These are phyloP conservation scores for Blastobotrys serpentis DNA, from an alignment of 1,139 yeast genomes.

Conservation along the genomic window DNA sequence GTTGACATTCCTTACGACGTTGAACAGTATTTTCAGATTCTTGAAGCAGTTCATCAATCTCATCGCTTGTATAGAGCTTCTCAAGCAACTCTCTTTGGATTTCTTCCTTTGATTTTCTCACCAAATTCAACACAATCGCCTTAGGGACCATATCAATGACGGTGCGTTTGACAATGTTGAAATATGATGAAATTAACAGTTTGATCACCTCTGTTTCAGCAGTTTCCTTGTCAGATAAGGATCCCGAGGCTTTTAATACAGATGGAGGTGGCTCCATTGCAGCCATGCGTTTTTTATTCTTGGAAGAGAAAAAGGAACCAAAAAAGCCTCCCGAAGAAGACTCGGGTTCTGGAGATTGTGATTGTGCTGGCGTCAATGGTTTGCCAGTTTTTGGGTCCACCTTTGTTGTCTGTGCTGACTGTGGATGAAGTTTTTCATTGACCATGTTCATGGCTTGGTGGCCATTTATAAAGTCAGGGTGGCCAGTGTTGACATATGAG, in stretches of 20 bases:
- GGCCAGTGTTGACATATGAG: slow-evolving; percentile 94
- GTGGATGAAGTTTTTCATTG: slow-evolving; percentile 84
- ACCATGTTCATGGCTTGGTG: slow-evolving; percentile 94
- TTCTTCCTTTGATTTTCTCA: slow-evolving; percentile 77
- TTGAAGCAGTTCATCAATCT: slow-evolving; percentile 74
- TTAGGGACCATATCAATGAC: slow-evolving; percentile 93
- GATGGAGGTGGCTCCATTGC: slow-evolving; percentile 98
- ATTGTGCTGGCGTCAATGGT: slow-evolving; percentile 35
- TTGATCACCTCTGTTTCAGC: slow-evolving; percentile 97
- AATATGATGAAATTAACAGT: slow-evolving; percentile 84
- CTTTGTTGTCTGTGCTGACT: slow-evolving; percentile 57
- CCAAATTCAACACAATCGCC: slow-evolving; percentile 90
- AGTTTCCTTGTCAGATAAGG: slow-evolving; percentile 91
- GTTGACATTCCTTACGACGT: slow-evolving; percentile 90
- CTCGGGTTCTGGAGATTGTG: slow-evolving; percentile 36
- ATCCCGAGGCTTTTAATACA: slow-evolving; percentile 90
- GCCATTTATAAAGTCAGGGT: slow-evolving; percentile 93
- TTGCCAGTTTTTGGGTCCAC: slow-evolving; percentile 93
- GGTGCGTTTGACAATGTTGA: slow-evolving; percentile 88
- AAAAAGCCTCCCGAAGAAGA: slow-evolving; percentile 61
- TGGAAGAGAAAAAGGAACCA: slow-evolving; percentile 90
- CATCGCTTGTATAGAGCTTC: slow-evolving; percentile 76
- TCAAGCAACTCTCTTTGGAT: slow-evolving; percentile 88
- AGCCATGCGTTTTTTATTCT: slow-evolving; percentile 90
- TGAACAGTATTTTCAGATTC: slow-evolving; percentile 92